Base-by-base conservation (phyloP, 441 rosid species). In the Corymbia calophylla region DNA sequence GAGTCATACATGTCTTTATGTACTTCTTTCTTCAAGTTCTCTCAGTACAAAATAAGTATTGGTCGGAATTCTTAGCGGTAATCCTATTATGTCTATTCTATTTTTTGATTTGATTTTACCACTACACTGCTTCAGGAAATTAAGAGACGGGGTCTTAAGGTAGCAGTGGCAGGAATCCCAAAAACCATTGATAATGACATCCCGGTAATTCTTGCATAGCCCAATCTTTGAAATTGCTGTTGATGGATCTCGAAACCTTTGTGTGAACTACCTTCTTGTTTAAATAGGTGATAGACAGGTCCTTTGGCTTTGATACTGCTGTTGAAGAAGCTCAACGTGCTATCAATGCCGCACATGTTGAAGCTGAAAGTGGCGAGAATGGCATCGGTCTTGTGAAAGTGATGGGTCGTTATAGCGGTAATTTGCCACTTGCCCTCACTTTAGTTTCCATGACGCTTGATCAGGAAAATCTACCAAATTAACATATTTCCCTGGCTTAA, bases 261-360 rank as follows among this genome's bases (percentile, higher is more conserved):
- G 49, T 23, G 16, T 77, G 51, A 77, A 39, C 84, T 39, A 14
- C 51, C 17, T 77, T 51, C 84, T 77, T 44, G 84, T 77, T 77
- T 77, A 39, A 19, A 77, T 88, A 96, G 99, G 95, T 96, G 54
- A 97, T 98, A 90, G 99, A 98, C 92, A 96, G 92, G 92, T 98
- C 99, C 84, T 98, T 98, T 89, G 99, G 99, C 90, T 98, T 97
- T 93, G 99, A 97, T 91, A 94, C 99, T 94, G 99, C 99, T 91
- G 99, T 98, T 87, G 99, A 98, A 92, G 99, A 98, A 92, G 99
- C 99, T 94, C 99, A 96, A 92, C 95, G 99, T 87, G 99, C 99
- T 27, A 98, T 98, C 86, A 97, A 97, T 88, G 99, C 99, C 73
- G 99, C 99, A 48, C 99, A 97, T 94, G 99, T 98, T 91, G 99